phyloP scores from a whole-genome alignment of 2,329 filamentous ascomycete genomes.

The Juglanconis sp. region DNA sequence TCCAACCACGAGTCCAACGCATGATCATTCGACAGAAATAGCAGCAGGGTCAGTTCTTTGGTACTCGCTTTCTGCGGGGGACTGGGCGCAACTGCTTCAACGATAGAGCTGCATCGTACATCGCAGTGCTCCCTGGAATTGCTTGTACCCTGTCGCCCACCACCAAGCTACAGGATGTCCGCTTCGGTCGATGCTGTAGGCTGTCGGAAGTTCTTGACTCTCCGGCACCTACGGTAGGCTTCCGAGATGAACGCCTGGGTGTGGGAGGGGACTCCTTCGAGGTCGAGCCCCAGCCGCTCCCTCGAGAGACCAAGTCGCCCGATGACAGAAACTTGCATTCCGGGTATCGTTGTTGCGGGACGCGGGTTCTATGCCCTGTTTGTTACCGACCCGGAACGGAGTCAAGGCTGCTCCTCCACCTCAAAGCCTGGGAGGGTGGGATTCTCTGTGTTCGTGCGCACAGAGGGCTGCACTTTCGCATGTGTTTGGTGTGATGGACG shows the following conservation, averaged over 20 bases:
- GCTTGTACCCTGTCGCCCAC: slow-evolving; percentile 1
- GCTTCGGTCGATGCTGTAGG: not conserved
- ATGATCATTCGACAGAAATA: not conserved
- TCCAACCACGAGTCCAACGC: not conserved
- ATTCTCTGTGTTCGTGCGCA: not conserved
- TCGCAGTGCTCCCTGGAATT: not conserved
- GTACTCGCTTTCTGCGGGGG: slow-evolving; percentile 1
- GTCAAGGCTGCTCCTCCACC: slow-evolving; percentile 6
- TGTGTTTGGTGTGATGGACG: not conserved
- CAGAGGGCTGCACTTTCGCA: not conserved
- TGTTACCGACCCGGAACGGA: not conserved
- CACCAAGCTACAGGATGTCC: slow-evolving; percentile 3
- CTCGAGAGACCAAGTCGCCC: not conserved
- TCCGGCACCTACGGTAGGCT: not conserved
- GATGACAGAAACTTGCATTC: not conserved
- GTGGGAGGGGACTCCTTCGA: not conserved
- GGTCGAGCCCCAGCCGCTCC: not conserved
- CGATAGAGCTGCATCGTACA: slow-evolving; percentile 5
- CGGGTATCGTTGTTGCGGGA: not conserved
- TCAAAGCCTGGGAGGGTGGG: slow-evolving; percentile 11
- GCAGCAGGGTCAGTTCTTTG: slow-evolving; percentile 1
- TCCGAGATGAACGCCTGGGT: not conserved
- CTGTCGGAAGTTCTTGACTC: too few relatives aligned
- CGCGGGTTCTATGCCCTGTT: slow-evolving; percentile 3
- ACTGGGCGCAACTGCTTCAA: slow-evolving; percentile 1